Percentiles rank a stretch among this genome's conserved stretches.
phyloP scores from a whole-genome alignment of 1,139 yeast species.

The Dujonia santamariae region DNA sequence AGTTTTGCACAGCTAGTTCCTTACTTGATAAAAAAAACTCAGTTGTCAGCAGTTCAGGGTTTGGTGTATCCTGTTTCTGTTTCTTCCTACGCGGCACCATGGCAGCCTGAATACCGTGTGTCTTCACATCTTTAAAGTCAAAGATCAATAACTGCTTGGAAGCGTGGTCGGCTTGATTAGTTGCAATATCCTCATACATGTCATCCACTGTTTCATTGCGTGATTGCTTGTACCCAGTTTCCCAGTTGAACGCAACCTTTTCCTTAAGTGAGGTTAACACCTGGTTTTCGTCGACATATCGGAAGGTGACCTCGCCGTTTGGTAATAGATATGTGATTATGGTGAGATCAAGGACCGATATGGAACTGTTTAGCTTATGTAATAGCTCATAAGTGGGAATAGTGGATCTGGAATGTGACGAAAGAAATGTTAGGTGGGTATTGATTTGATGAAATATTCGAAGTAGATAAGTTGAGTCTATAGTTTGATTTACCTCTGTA shows the following conservation, averaged over 20 bases:
- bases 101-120: constrained; percentile 37
- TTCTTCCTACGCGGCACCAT: constrained; percentile 18
- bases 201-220: constrained; percentile 28
- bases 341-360: constrained; percentile 55
- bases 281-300: constrained; percentile 74
- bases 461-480: constrained; percentile 1
- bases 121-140: constrained; percentile 71
- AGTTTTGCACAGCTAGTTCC: constrained; percentile 19
- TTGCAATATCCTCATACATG: constrained; percentile 21
- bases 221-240: constrained; percentile 44
- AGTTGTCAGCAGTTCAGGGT: constrained; percentile 9
- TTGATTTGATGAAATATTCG: constrained; percentile 31
- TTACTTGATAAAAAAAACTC: constrained; percentile 27
- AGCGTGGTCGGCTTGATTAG: constrained; percentile 18
- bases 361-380: constrained; percentile 27
- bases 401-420: constrained; percentile 41
- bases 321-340: constrained; percentile 64
- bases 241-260: constrained; percentile 34
- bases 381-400: constrained; percentile 38
- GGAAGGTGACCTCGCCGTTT: constrained; percentile 58
- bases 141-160: constrained; percentile 60
- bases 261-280: constrained; percentile 34
- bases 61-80: constrained; percentile 12
- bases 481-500: no score
- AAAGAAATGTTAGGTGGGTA: constrained; percentile 41